Evolutionary conservation across 352 stramenopile genomes (phyloP), one percentile per base, ranked within the genome.

Genomic region (Phytophthora melonis): DNA sequence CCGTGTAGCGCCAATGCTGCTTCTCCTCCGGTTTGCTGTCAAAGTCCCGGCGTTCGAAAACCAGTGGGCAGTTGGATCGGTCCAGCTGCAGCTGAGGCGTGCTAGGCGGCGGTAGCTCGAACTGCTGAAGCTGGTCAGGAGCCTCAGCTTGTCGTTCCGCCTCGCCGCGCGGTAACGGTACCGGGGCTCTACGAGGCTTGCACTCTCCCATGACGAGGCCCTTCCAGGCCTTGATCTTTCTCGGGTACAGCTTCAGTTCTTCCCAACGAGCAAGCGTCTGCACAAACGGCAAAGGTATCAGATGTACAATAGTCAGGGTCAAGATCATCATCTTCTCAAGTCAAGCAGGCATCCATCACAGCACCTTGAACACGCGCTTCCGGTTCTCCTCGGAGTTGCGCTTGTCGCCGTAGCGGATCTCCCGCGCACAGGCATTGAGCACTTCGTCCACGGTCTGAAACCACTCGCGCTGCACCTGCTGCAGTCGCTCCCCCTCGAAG

Each of bases 141-240:
- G 79, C 79, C 62, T 93, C 88, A 25, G 80, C 77, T 11, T 91
- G 83, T 54, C 87, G 81, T 72, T 95, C 88, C 7, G 76, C 75
- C 70, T 93, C 88, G 32, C 75, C 92, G 39, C 81, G 74, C 47
- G 88, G 88, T 18, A 95, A 67, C 3, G 82, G 74, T 32, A 84
- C 67, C 0, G 84, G 79, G 13, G 77, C 80, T 3, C 87, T 80
- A 1, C 87, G 82, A 36, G 85, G 86, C 61, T 94, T 94, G 61
- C 64, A 70, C 36, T 96, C 89, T 3, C 87, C 89, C 59, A 91
- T 72, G 0, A 93, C 80, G 52, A 96, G 67, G 39, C 82, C 81
- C 65, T 94, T 95, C 89, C 89, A 96, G 13, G 80, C 66, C 64
- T 91, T 92, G 68, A 92, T 93, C 68, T 93, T 95, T 23, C 80